phyloP scores from a whole-genome alignment of 805 yeast genomes.

The Metschnikowia lunata region DNA sequence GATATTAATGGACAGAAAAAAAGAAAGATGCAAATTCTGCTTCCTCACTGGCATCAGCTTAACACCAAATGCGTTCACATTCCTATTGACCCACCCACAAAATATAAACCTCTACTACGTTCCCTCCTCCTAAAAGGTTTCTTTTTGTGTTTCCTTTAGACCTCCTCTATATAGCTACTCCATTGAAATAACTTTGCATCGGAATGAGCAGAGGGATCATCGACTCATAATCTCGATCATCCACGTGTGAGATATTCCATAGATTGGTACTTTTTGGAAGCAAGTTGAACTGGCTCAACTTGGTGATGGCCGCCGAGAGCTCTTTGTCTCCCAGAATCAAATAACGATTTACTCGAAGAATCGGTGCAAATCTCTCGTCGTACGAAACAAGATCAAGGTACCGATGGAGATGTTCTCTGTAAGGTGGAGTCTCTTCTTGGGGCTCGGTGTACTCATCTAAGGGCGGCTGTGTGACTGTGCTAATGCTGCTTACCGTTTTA shows the following conservation, averaged over 20 bases:
- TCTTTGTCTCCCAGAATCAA: constrained; percentile 17
- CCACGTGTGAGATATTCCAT: constrained; percentile 22
- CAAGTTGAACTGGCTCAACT: constrained; percentile 18
- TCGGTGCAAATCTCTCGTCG: constrained; percentile 23
- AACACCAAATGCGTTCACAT: too few species aligned
- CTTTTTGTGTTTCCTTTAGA: too few species aligned
- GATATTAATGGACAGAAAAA: too few species aligned
- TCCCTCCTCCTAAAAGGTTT: too few species aligned
- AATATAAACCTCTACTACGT: too few species aligned
- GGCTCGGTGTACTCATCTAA: constrained; percentile 10
- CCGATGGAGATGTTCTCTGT: constrained; percentile 19
- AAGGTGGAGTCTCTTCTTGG: constrained; percentile 20
- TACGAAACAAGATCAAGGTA: constrained; percentile 21
- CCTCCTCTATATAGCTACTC: too few species aligned
- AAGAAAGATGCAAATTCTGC: too few species aligned
- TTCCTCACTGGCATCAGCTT: too few species aligned
- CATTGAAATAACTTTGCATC: not conserved
- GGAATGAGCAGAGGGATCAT: constrained; percentile 22
- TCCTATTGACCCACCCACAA: too few species aligned
- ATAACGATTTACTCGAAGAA: constrained; percentile 21
- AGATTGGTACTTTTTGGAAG: constrained; percentile 21
- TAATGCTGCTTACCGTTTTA: not conserved
- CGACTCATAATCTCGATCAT: constrained; percentile 23
- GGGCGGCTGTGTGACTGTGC: constrained; percentile 6
- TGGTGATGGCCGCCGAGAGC: constrained; percentile 18